phyloP scores from a whole-genome alignment of 2,329 filamentous ascomycete genomes.

The Xylariales sp. region DNA sequence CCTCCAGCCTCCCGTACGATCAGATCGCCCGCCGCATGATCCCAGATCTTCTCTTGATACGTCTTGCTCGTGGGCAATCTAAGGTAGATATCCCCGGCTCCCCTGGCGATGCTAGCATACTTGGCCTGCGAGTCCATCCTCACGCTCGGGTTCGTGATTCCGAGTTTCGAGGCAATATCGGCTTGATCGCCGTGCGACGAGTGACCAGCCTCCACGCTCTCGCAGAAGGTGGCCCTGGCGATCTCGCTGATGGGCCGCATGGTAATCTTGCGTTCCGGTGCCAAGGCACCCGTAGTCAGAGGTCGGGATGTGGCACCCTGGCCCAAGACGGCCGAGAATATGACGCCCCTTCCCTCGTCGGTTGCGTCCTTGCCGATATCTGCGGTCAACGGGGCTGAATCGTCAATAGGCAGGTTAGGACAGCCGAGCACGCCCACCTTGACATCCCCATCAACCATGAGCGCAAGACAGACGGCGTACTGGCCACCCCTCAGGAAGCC shows the following conservation, averaged over 20 bases:
- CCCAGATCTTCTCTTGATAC: conserved; percentile 99
- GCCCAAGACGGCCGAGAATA: conserved; percentile 80
- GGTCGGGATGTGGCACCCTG: conserved; percentile 77
- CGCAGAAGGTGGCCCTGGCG: conserved; percentile 83
- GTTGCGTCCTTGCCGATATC: conserved; percentile 71
- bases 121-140: conserved; percentile 98
- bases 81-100: conserved; percentile 91
- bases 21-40: conserved; percentile 91
- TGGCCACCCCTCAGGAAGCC: conserved; percentile 94
- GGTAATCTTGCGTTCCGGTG: conserved; percentile 56
- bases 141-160: conserved; percentile 84
- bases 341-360: conserved; percentile 73
- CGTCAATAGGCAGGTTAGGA: conserved; percentile 88
- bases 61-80: conserved; percentile 78
- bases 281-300: conserved; percentile 53
- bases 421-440: conserved; percentile 93
- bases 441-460: conserved; percentile 90
- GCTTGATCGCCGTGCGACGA: conserved; percentile 86
- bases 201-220: conserved; percentile 91
- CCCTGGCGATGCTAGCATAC: conserved; percentile 90
- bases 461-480: conserved; percentile 89
- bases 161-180: conserved; percentile 75
- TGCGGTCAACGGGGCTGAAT: conserved; percentile 64
- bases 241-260: conserved; percentile 78
- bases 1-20: conserved; percentile 94